A percentile compares a stretch with the other conserved stretches of the same genome.
phyloP scores from a whole-genome alignment of 1,139 yeast species.

The Pichia cactophila region DNA sequence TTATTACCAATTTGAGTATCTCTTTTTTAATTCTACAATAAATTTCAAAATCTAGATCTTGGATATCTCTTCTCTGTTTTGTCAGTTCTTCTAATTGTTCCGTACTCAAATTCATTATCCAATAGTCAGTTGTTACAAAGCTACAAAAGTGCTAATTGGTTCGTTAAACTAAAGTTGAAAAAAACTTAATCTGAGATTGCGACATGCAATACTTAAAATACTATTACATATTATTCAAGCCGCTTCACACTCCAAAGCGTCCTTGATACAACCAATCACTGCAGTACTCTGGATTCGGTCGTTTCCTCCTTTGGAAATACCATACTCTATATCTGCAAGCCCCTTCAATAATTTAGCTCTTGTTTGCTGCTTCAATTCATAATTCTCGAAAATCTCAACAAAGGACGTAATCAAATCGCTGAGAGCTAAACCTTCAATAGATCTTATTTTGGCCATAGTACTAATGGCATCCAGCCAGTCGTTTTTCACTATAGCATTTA shows the following conservation, averaged over 20 bases:
- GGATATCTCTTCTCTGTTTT: slow-evolving; percentile 23
- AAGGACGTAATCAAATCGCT: slow-evolving; percentile 78
- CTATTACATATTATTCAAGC: not conserved
- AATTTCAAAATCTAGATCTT: slow-evolving; percentile 24
- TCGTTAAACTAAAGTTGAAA: not conserved
- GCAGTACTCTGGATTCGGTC: slow-evolving; percentile 89
- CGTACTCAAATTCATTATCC: not conserved
- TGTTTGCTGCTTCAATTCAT: slow-evolving; percentile 56
- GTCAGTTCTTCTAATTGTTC: slow-evolving; percentile 17
- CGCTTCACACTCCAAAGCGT: slow-evolving; percentile 34
- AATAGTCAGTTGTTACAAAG: not conserved
- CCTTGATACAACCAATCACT: slow-evolving; percentile 77
- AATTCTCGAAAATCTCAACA: slow-evolving; percentile 56
- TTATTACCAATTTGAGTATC: slow-evolving; percentile 13
- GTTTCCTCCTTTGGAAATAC: slow-evolving; percentile 86
- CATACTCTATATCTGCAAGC: slow-evolving; percentile 80
- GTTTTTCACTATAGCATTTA: slow-evolving; percentile 72
- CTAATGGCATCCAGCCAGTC: slow-evolving; percentile 79
- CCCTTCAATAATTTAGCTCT: slow-evolving; percentile 60
- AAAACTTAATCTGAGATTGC: not conserved
- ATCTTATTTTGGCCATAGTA: slow-evolving; percentile 58
- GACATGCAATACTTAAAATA: not conserved
- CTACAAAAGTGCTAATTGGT: not conserved
- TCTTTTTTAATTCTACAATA: slow-evolving; percentile 19
- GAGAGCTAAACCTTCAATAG: slow-evolving; percentile 76